Evolutionary conservation across 2,329 filamentous ascomycete species (phyloP).

Genomic region (Pyricularia sp.): DNA sequence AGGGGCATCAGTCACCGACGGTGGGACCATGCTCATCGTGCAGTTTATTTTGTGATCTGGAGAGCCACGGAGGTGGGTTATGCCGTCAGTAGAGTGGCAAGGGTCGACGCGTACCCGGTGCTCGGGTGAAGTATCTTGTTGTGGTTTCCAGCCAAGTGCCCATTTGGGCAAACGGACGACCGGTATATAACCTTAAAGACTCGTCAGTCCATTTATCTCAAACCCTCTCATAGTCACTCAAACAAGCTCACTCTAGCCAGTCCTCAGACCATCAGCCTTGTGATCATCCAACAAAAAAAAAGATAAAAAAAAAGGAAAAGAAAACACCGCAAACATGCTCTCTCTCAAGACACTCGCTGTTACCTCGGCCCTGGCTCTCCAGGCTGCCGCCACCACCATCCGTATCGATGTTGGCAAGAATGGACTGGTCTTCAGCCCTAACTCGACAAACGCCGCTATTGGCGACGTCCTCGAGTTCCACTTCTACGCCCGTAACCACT

Average conservation of each 20-base stretch:
- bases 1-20: neutral
- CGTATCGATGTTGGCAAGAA: conserved; percentile 28
- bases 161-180: neutral
- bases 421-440: conserved; percentile 28
- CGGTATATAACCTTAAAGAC: neutral
- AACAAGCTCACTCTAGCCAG: neutral
- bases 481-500: conserved; percentile 36
- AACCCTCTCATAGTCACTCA: neutral
- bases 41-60: neutral
- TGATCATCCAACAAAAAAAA: neutral
- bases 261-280: neutral
- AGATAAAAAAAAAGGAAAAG: neutral
- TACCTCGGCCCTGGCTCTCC: conserved; percentile 5
- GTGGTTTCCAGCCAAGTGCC: neutral
- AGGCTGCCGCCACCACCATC: conserved; percentile 12
- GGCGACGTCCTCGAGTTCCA: conserved; percentile 40
- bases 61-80: neutral
- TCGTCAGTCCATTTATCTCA: neutral
- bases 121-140: neutral
- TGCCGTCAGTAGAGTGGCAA: neutral
- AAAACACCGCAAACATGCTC: conserved; percentile 4
- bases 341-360: conserved; percentile 3
- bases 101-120: neutral
- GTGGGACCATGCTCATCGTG: neutral
- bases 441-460: conserved; percentile 25